Percentiles rank a stretch among this genome's conserved stretches.
These are phyloP conservation scores for Phlebopus sp. DNA, from an alignment of 1,284 basidiomycete genomes.

Conservation along the genomic window DNA sequence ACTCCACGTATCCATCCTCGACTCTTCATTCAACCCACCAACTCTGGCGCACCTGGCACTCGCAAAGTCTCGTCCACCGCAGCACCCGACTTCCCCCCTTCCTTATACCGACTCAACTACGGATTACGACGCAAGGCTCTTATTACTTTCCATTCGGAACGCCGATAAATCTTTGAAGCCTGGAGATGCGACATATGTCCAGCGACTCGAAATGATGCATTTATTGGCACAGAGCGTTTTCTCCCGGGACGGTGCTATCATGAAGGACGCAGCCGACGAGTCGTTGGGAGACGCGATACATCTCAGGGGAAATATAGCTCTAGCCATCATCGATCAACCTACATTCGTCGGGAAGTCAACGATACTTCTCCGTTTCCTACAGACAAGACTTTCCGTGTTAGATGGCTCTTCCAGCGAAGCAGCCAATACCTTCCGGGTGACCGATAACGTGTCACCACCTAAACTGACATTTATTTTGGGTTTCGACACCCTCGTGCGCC, in stretches of 20 bases:
- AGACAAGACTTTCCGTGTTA: constrained; percentile 33
- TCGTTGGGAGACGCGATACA: constrained; percentile 16
- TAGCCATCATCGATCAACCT: constrained; percentile 84
- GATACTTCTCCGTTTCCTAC: constrained; percentile 54
- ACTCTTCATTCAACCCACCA: constrained; percentile 95
- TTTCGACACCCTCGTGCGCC: constrained; percentile 84
- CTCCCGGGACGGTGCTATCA: constrained; percentile 5
- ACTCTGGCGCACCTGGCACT: constrained; percentile 85
- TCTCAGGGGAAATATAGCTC: constrained; percentile 54
- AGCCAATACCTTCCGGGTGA: constrained; percentile 6
- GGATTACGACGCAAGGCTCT: constrained; percentile 73
- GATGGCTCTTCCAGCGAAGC: constrained; percentile 2
- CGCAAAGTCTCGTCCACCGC: constrained; percentile 45
- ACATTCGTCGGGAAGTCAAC: constrained; percentile 86
- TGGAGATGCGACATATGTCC: constrained; percentile 69
- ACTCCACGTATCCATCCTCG: constrained; percentile 68
- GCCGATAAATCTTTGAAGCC: constrained; percentile 81
- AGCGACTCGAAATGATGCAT: constrained; percentile 83
- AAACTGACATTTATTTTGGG: constrained; percentile 75
- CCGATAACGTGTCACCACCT: constrained; percentile 26
- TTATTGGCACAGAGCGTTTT: constrained; percentile 55
- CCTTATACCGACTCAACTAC: constrained; percentile 10
- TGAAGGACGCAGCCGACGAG: constrained; percentile 5
- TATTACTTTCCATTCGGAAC: constrained; percentile 86
- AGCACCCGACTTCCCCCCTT: constrained; percentile 1